Base-by-base conservation (phyloP, 2,329 filamentous ascomycete genomes). In the Alternaria brassicicola region DNA sequence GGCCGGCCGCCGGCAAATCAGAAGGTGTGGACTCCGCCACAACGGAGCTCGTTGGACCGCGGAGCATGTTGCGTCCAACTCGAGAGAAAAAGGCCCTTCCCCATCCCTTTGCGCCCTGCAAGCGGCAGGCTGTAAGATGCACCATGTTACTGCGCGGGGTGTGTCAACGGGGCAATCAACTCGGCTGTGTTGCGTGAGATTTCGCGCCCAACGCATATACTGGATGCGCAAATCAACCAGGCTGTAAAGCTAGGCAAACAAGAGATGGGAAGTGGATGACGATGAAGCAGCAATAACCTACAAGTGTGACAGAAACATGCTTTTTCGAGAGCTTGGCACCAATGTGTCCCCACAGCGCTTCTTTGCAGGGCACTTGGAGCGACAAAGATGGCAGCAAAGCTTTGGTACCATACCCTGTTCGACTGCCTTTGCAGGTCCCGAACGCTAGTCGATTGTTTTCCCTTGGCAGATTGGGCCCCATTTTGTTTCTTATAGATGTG, bases 301-400 rank as follows among this genome's bases (percentile, higher is more conserved):
- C 6, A 15, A n/a, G 1, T 23, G 15, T 6, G 31, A 47, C 28
- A 9, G 43, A 33, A 6, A 2, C 6, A 31, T 47, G 13, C 43
- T 47, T 47, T 33, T 46, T 47, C 13, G 30, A 9, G 13, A 33
- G 30, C 30, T 31, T 47, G 19, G 8, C 28, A n/a, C 35, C 7
- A 21, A 10, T 33, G 30, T n/a, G 13, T 33, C 43, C 13, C 21
- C 30, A 33, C 21, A 7, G 43, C 15, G 28, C 28, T 30, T 47
- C 17, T 23, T 3, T 46, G 28, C 28, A 33, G 13, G 43, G 12
- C 6, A 33, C 10, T 19, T 13, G 2, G 28, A 56, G 30, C n/a
- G 42, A 52, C 17, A 36, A 54, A 53, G 43, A 48, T 15, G 36
- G 13, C 36, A 38, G 25, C 52, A 57, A 54, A 57, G 55, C 50